A percentile compares a stretch with the other conserved stretches of the same genome.
Evolutionary conservation across 768 basidiomycete genomes (phyloP).

Genomic region (Scleroderma bovista): DNA sequence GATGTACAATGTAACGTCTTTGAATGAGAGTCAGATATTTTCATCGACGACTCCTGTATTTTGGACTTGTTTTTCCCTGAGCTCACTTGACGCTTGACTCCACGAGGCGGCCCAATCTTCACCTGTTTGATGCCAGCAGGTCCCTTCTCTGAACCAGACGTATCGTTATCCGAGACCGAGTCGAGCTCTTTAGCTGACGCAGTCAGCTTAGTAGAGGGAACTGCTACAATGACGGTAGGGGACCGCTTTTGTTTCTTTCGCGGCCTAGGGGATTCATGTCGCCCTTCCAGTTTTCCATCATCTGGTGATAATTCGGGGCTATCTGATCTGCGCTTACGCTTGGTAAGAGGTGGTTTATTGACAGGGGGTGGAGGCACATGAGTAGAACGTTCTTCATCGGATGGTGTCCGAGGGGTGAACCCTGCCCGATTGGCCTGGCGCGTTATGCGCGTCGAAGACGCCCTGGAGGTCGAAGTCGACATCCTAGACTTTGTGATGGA

Average conservation of each 20-base stretch:
- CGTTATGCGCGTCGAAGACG: conserved; percentile 12
- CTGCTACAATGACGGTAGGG: conserved; percentile 9
- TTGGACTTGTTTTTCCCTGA: background rate
- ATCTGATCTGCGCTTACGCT: conserved; percentile 12
- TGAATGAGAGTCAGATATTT: background rate
- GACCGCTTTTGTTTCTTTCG: conserved; percentile 17
- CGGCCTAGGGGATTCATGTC: conserved; percentile 5
- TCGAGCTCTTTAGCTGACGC: background rate
- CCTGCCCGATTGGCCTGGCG: conserved; percentile 9
- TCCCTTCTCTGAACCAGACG: conserved; percentile 4
- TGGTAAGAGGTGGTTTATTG: background rate
- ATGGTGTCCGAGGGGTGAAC: conserved; percentile 6
- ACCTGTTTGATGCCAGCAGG: background rate
- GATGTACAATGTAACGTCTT: background rate
- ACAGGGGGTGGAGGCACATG: background rate
- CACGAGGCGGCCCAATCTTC: conserved; percentile 25
- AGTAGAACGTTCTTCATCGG: conserved; percentile 1
- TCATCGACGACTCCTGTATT: background rate
- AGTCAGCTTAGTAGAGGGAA: background rate
- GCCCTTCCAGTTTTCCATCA: background rate
- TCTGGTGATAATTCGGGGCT: background rate
- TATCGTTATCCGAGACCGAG: background rate
- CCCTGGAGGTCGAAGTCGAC: conserved; percentile 6
- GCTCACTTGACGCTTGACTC: conserved; percentile 8
- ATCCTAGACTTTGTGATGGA: conserved; percentile 12